Percentiles rank a stretch among this genome's conserved stretches.
phyloP scores from a whole-genome alignment of 192 early-diverging fungal genomes.

The Entomortierella lignicola region DNA sequence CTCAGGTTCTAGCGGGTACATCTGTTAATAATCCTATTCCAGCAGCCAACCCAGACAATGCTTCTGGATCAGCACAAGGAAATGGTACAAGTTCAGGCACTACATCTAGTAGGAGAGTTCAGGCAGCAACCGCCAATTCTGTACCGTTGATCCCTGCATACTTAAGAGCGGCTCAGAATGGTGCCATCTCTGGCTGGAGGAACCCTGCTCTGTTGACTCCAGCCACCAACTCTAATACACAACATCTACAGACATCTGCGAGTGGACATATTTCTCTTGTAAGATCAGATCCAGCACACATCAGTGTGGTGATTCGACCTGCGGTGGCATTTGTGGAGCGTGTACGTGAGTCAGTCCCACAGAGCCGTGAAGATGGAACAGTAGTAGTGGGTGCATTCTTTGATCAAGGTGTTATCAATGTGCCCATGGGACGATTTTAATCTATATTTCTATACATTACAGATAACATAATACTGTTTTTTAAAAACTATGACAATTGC shows the following conservation, averaged over 20 bases:
- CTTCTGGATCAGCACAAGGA: background rate
- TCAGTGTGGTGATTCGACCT: conserved; percentile 50
- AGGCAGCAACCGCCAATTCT: conserved; percentile 37
- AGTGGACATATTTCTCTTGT: conserved; percentile 49
- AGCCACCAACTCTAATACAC: conserved; percentile 4
- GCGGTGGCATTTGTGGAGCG: conserved; percentile 51
- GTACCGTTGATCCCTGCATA: conserved; percentile 47
- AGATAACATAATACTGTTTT: too few relatives aligned
- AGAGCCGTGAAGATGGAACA: conserved; percentile 50
- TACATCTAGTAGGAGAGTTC: conserved; percentile 8
- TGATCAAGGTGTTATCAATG: conserved; percentile 52
- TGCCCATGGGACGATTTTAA: conserved; percentile 50
- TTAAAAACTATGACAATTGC: background rate
- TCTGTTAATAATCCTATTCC: conserved; percentile 23
- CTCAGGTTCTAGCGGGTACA: conserved; percentile 26
- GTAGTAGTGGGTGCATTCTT: conserved; percentile 54
- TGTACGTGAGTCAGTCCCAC: conserved; percentile 34
- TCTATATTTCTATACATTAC: background rate
- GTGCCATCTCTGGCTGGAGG: conserved; percentile 27
- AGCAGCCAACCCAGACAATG: background rate
- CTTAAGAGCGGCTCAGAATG: conserved; percentile 42
- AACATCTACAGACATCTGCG: conserved; percentile 37
- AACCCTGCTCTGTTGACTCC: conserved; percentile 2
- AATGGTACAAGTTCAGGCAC: background rate
- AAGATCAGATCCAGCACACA: conserved; percentile 41